A percentile compares a stretch with the other conserved stretches of the same genome.
phyloP scores from a whole-genome alignment of 306 rosid genomes.

The Canavalia gladiata region DNA sequence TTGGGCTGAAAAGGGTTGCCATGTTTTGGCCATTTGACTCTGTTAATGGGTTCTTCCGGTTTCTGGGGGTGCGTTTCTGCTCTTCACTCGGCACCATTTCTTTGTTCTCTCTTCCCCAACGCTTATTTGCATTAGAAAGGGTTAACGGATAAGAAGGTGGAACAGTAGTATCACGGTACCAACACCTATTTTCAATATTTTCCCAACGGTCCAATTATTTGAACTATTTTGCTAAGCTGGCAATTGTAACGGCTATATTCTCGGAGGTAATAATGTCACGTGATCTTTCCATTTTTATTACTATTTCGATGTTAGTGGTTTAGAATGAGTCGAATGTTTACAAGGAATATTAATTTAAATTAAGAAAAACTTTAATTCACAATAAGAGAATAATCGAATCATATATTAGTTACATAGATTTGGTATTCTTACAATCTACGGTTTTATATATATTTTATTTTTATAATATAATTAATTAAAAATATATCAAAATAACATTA shows the following conservation, averaged over 20 bases:
- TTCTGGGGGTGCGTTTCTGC: conserved; percentile 49
- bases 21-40: conserved; percentile 48
- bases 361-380: not conserved
- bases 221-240: conserved; percentile 32
- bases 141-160: not conserved
- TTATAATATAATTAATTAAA: too few relatives aligned
- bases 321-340: not conserved
- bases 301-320: not conserved
- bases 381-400: not conserved
- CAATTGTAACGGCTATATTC: conserved; percentile 63
- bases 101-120: not conserved
- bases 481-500: too few relatives aligned
- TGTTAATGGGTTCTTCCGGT: conserved; percentile 34
- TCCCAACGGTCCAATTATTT: conserved; percentile 60
- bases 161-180: not conserved
- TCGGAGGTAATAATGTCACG: not conserved
- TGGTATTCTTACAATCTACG: too few relatives aligned
- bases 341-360: not conserved
- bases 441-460: too few relatives aligned
- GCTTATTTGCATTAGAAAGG: not conserved
- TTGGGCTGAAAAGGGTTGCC: conserved; percentile 65
- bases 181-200: not conserved
- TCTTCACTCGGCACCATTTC: conserved; percentile 66
- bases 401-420: not conserved
- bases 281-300: not conserved